phyloP scores from a whole-genome alignment of 139 green algal genomes.

The Coccomyxa sp. region DNA sequence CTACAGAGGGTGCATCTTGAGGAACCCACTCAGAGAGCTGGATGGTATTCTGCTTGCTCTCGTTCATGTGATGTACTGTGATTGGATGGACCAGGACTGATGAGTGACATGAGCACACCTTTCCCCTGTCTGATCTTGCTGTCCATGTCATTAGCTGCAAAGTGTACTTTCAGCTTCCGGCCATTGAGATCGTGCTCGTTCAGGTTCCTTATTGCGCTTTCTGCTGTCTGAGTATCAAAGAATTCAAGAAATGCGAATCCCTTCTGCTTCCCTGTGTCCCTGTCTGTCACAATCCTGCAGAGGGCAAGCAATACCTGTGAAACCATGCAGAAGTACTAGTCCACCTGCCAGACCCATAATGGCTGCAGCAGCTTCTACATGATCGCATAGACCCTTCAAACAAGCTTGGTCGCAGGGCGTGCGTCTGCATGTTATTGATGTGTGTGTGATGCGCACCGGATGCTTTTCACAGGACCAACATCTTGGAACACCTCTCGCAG shows the following conservation, averaged over 20 bases:
- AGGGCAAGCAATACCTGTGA: not conserved
- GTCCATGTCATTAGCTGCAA: slow-evolving; percentile 40
- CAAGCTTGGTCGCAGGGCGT: no score
- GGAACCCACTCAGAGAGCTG: no score
- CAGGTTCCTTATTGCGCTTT: slow-evolving; percentile 85
- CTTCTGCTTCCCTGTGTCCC: slow-evolving; percentile 89
- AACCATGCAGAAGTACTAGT: not conserved
- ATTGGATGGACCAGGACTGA: no score
- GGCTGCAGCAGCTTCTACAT: no score
- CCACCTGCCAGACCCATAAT: no score
- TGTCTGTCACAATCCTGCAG: slow-evolving; percentile 83
- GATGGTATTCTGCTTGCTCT: no score
- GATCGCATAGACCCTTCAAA: no score
- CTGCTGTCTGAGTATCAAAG: slow-evolving; percentile 80
- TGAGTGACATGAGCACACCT: no score
- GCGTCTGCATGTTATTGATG: not conserved
- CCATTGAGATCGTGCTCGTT: slow-evolving; percentile 63
- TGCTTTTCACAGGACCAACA: slow-evolving; percentile 70
- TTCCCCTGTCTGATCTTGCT: no score
- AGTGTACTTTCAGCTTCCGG: slow-evolving; percentile 58
- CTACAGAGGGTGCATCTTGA: no score
- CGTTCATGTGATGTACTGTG: no score
- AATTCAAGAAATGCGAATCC: slow-evolving; percentile 96
- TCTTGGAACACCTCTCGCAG: slow-evolving; percentile 63
- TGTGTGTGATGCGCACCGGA: slow-evolving; percentile 46